phyloP scores from a whole-genome alignment of 805 yeast genomes.

The Saccharomycopsis fermentans region DNA sequence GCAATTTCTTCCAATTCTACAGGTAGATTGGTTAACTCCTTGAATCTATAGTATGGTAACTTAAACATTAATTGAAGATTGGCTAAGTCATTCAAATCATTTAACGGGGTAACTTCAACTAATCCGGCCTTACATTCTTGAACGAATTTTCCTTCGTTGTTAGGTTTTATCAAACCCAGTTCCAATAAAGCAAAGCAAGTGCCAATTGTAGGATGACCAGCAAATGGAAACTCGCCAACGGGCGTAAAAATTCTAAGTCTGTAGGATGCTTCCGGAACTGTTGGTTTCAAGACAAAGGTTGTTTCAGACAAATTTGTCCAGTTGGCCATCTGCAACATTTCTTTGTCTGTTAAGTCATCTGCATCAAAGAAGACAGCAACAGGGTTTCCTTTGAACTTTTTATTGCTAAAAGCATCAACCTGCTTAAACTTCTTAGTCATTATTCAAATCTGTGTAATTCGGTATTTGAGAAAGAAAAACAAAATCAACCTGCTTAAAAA shows the following conservation, averaged over 20 bases:
- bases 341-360: conserved; percentile 27
- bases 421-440: conserved; percentile 19
- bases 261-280: conserved; percentile 34
- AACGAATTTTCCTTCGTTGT: conserved; percentile 23
- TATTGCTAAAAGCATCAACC: conserved; percentile 35
- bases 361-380: conserved; percentile 42
- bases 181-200: not conserved
- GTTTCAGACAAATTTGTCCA: conserved; percentile 58
- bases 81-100: not conserved
- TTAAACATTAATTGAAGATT: not conserved
- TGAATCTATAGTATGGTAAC: not conserved
- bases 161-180: not conserved
- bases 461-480: not conserved
- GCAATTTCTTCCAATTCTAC: not conserved
- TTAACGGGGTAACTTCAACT: conserved; percentile 26
- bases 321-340: conserved; percentile 38
- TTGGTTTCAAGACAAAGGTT: conserved; percentile 38
- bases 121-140: conserved; percentile 41
- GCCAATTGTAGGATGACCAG: conserved; percentile 61
- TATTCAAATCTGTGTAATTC: not conserved
- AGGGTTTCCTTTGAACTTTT: conserved; percentile 40
- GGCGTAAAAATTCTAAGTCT: conserved; percentile 42
- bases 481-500: too few relatives aligned
- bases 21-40: not conserved
- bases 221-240: conserved; percentile 41